phyloP scores from a whole-genome alignment of 2,329 filamentous ascomycete genomes.

The Cylindrodendrum hubeiense region DNA sequence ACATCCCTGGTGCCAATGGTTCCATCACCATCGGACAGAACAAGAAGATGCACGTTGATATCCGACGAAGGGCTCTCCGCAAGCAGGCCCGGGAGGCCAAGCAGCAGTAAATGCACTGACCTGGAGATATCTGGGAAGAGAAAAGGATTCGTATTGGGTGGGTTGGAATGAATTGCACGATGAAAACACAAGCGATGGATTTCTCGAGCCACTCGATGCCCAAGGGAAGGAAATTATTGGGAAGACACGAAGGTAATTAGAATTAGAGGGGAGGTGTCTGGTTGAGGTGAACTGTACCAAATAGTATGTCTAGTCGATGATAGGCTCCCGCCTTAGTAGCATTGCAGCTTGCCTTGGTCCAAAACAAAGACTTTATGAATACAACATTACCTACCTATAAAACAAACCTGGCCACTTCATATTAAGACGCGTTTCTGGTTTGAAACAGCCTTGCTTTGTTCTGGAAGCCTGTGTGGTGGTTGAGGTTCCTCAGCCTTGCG shows the following conservation, averaged over 20 bases:
- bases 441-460: neutral
- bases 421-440: neutral
- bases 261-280: neutral
- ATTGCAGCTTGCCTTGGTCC: neutral
- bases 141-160: neutral
- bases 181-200: neutral
- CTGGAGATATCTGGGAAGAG: neutral
- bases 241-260: neutral
- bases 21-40: conserved; percentile 63
- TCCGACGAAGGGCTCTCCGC: conserved; percentile 83
- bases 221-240: neutral
- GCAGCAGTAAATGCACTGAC: conserved; percentile 60
- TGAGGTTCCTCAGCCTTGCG: conserved; percentile 47
- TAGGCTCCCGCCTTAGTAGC: neutral
- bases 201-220: neutral
- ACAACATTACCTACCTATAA: neutral
- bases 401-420: too few species aligned
- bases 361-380: neutral
- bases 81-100: conserved; percentile 88
- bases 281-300: neutral
- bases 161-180: neutral
- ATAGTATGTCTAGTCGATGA: neutral
- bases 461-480: too few species aligned
- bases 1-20: conserved; percentile 64
- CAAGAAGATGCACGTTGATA: conserved; percentile 82